Evolutionary conservation across 768 basidiomycete species (phyloP), one percentile per base, ranked within the genome.

Genomic region (Xerocomellus chrysenteron): DNA sequence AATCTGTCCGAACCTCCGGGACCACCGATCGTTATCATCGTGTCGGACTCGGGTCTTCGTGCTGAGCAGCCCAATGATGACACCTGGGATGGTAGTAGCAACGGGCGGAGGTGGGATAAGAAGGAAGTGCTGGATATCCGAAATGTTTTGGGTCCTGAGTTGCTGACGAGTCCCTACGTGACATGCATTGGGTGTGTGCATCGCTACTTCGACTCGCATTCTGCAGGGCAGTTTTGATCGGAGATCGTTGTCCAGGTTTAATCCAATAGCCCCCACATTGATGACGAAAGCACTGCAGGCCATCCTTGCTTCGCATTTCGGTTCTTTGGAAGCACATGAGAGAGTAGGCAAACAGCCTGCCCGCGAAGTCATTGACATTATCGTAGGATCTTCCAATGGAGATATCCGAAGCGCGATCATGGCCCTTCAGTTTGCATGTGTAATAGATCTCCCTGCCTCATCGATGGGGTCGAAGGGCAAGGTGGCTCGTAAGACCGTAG

Each of bases 401-500:
- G 97, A 99, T 66, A 90, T 99, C 37, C 80, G 97, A 42, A 91
- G 90, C 54, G 96, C 95, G 1, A 82, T 98, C 57, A 98, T 96
- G 86, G 86, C 89, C 0, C 78, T 98, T 8, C 91, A 99, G 67
- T 94, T 99, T 65, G 83, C 87, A 1, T 96, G 80, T 68, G 70
- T 82, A 17, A 72, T 76, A 19, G 72, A 79, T 40, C 56, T 69
- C 21, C 57, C 67, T 2, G 41, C 59, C 33, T 47, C 50, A 19
- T 57, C 59, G 12, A 40, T 14, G 7, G 69, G 60, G 48, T 59
- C 55, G 28, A 65, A 63, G 46, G 50, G 65, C 62, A 55, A 69
- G 66, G 57, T 65, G 62, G 58, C 76, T 73, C 65, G 74, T 43
- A 65, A 74, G 67, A 74, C 56, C 30, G 53, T 42, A 26, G 57